A percentile compares a stretch with the other conserved stretches of the same genome.
phyloP scores from a whole-genome alignment of 805 yeast species.

The Ogataea pini region DNA sequence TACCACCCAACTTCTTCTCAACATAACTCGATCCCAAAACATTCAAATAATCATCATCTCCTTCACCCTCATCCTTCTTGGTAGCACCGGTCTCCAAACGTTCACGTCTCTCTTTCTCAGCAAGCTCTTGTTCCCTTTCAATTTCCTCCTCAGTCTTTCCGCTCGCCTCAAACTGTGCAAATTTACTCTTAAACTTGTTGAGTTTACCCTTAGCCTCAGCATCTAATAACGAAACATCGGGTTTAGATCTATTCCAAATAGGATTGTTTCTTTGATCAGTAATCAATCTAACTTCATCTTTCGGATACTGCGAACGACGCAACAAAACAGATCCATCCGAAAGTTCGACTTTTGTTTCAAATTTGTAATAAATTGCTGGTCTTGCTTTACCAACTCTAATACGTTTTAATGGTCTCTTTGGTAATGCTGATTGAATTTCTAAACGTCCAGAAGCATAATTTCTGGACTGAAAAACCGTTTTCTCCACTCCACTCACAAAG shows the following conservation, averaged over 20 bases:
- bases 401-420: constrained; percentile 62
- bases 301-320: constrained; percentile 86
- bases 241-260: constrained; percentile 85
- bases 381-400: constrained; percentile 82
- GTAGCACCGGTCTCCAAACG: constrained; percentile 33
- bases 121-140: constrained; percentile 24
- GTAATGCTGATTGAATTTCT: constrained; percentile 31
- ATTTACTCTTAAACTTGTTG: constrained; percentile 70
- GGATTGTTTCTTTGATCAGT: constrained; percentile 86
- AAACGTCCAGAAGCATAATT: constrained; percentile 34
- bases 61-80: constrained; percentile 24
- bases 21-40: constrained; percentile 51
- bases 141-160: constrained; percentile 36
- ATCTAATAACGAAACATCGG: constrained; percentile 71
- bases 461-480: constrained; percentile 15
- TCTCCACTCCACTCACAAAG: neutral
- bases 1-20: constrained; percentile 40
- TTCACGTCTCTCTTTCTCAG: constrained; percentile 31
- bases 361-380: constrained; percentile 90
- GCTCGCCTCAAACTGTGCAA: constrained; percentile 47
- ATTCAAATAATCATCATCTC: constrained; percentile 52
- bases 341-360: constrained; percentile 84
- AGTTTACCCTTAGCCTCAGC: constrained; percentile 84
- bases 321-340: constrained; percentile 90
- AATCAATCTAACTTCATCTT: constrained; percentile 79